These are phyloP conservation scores for Mycosarcoma maydis DNA, from an alignment of 1,284 basidiomycete genomes.

Conservation along the genomic window DNA sequence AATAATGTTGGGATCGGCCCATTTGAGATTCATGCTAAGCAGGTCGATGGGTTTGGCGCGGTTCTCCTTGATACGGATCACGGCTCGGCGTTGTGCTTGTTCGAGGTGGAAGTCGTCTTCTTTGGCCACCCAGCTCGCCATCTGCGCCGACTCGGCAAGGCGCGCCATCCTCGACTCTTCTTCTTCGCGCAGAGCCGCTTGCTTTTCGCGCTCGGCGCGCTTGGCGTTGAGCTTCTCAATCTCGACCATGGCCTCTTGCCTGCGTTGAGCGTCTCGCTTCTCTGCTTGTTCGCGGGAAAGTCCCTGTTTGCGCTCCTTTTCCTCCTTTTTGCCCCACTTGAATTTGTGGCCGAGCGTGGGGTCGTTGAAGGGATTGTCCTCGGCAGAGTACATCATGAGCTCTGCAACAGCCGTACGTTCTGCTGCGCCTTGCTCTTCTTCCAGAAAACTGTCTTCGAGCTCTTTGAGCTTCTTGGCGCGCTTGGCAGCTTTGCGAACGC, in stretches of 20 bases:
- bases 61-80: conserved; percentile 93
- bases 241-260: conserved; percentile 86
- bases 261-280: conserved; percentile 79
- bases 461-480: conserved; percentile 36
- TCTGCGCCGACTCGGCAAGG: conserved; percentile 90
- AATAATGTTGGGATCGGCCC: conserved; percentile 76
- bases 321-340: conserved; percentile 97
- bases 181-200: conserved; percentile 86
- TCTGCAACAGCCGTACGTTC: conserved; percentile 60
- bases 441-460: conserved; percentile 29
- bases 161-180: conserved; percentile 88
- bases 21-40: conserved; percentile 63
- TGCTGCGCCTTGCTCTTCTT: conserved; percentile 46
- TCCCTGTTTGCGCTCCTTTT: conserved; percentile 91
- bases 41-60: conserved; percentile 73
- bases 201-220: conserved; percentile 89
- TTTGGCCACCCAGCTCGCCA: conserved; percentile 97
- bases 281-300: conserved; percentile 82
- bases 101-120: conserved; percentile 97
- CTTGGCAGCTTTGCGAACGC: conserved; percentile 55
- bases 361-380: conserved; percentile 97
- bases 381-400: conserved; percentile 78
- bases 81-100: conserved; percentile 87
- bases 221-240: conserved; percentile 88
- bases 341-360: conserved; percentile 92